Percentiles rank a stretch among this genome's conserved stretches.
Conservation (phyloP, 257 asterid species). For the Galeopsis tetrahit region DNA sequence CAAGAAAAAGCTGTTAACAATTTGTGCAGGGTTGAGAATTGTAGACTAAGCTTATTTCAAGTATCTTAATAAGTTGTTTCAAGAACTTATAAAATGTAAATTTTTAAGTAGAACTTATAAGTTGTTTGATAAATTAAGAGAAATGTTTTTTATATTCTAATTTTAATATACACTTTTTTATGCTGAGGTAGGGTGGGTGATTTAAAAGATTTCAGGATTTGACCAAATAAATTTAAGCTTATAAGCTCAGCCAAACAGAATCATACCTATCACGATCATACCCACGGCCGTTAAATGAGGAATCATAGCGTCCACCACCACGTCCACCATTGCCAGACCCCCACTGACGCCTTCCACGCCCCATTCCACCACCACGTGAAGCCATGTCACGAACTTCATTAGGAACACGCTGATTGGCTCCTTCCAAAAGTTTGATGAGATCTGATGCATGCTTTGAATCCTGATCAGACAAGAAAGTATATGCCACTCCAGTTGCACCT, state of each 20-base stretch:
- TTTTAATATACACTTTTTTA: too few relatives aligned
- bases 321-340: slow-evolving; percentile 72
- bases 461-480: slow-evolving; percentile 79
- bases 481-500: slow-evolving; percentile 93
- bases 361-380: slow-evolving; percentile 87
- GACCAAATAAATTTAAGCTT: too few relatives aligned
- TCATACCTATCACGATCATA: slow-evolving; percentile 61
- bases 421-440: slow-evolving; percentile 85
- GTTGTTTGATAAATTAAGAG: too few relatives aligned
- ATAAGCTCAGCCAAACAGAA: background rate
- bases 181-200: too few relatives aligned
- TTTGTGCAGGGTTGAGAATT: background rate
- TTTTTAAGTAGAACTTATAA: too few relatives aligned
- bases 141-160: too few relatives aligned
- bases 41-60: too few relatives aligned
- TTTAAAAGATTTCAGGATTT: too few relatives aligned
- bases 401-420: slow-evolving; percentile 86
- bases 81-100: too few relatives aligned
- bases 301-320: slow-evolving; percentile 59
- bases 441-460: slow-evolving; percentile 87
- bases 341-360: slow-evolving; percentile 74
- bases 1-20: background rate
- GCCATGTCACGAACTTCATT: slow-evolving; percentile 76
- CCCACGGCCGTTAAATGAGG: slow-evolving; percentile 52
- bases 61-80: too few relatives aligned